Base-by-base conservation (phyloP, 208 protist genomes). In the Phytomonas serpens region DNA sequence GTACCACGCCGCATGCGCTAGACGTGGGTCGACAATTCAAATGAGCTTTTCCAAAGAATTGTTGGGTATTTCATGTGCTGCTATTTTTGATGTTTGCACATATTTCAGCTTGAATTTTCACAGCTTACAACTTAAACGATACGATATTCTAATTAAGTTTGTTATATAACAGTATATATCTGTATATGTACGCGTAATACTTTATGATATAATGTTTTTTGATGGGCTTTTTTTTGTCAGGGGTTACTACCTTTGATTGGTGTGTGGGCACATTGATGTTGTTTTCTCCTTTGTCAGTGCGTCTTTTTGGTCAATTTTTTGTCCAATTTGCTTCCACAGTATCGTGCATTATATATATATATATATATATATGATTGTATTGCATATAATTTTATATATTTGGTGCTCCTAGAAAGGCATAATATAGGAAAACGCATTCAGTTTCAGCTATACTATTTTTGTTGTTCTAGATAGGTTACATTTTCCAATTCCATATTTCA, bases 1-100 rank as follows among this genome's bases (percentile, higher is more conserved):
- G 74, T 69, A 30, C 51, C 75, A 9, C 88, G 91, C 36, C 86
- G 91, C 11, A 68, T 83, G 0, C 79, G 86, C 0, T 91, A 90
- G n/a, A 57, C 47, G 11, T 57, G 47, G 47, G 47, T 16, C 16
- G 16, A 27, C 0, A 57, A 27, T 0, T 6, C 47, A 19, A 19
- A 57, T 23, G 47, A 23, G 7, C 10, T 57, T 57, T 57, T 0
- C 4, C 16, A 27, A 57, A 0, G 47, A 27, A 57, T 27, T 57
- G 47, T 57, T 57, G 11, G 13, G 47, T 57, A 23, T 27, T 57
- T 57, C 4, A 27, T 27, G 19, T 57, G 47, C 27, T 6, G 10
- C 47, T 57, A 27, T 57, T 57, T 57, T 57, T 57, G 47, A 19
- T 57, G 47, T 57, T 57, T 27, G 2, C 6, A 27, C 47, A 57